These are phyloP conservation scores for Gymnopilus dilepis DNA, from an alignment of 768 basidiomycete species.

Conservation along the genomic window DNA sequence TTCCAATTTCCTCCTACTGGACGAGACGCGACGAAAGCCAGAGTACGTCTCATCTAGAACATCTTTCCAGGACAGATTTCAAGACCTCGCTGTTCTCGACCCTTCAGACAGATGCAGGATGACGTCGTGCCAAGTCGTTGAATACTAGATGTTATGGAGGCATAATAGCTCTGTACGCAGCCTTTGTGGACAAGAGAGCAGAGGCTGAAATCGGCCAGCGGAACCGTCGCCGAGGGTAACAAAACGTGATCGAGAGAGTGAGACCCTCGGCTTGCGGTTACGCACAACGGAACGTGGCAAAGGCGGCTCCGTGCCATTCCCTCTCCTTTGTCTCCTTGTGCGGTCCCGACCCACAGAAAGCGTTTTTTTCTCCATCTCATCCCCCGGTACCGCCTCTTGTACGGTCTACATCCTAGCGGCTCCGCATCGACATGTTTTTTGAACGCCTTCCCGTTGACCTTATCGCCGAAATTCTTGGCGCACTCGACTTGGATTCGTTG, in stretches of 20 bases:
- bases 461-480: slow-evolving; percentile 70
- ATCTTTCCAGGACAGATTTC: no score
- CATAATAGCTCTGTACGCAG: not conserved
- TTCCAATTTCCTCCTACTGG: not conserved
- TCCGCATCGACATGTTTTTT: slow-evolving; percentile 35
- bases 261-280: slow-evolving; percentile 1
- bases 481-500: slow-evolving; percentile 68
- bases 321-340: slow-evolving; percentile 8
- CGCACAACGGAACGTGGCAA: not conserved
- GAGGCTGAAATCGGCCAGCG: not conserved
- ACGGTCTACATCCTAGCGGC: slow-evolving; percentile 13
- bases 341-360: slow-evolving; percentile 10
- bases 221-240: not conserved
- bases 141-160: not conserved
- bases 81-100: no score
- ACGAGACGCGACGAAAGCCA: not conserved
- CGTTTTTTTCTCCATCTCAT: not conserved
- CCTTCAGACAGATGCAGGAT: not conserved
- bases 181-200: no score
- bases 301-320: slow-evolving; percentile 13
- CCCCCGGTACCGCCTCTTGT: slow-evolving; percentile 4
- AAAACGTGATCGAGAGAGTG: slow-evolving; percentile 6
- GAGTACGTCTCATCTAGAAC: no score
- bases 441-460: slow-evolving; percentile 78
- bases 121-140: not conserved